Conservation (phyloP, 805 yeast species). For the Metschnikowia continentalis region DNA sequence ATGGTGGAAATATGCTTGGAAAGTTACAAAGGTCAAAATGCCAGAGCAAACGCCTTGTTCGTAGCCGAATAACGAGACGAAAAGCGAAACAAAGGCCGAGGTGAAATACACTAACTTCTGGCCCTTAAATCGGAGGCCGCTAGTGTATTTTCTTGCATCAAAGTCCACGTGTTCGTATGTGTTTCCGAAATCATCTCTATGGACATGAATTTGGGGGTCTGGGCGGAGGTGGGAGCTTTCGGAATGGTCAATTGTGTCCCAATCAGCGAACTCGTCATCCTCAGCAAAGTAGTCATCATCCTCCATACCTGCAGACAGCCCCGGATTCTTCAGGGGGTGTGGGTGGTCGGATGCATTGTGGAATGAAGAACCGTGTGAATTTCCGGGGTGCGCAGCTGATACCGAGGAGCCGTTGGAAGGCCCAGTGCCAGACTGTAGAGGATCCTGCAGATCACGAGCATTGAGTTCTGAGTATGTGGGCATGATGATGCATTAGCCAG, state of each 20-base stretch:
- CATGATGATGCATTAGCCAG: constrained; percentile 1
- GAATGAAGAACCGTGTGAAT: not conserved
- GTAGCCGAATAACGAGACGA: constrained; percentile 30
- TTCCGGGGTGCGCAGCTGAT: not conserved
- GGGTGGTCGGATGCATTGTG: not conserved
- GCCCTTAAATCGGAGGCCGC: constrained; percentile 34
- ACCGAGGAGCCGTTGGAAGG: not conserved
- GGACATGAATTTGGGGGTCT: not conserved
- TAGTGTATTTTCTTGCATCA: constrained; percentile 31
- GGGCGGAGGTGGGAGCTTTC: constrained; percentile 10
- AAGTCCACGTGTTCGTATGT: constrained; percentile 35
- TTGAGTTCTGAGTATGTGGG: not conserved
- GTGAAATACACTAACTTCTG: constrained; percentile 39
- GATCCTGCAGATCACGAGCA: not conserved
- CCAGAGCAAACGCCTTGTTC: constrained; percentile 87
- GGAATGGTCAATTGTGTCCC: constrained; percentile 13
- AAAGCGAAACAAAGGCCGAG: constrained; percentile 42
- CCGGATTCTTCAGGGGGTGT: no score
- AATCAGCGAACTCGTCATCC: constrained; percentile 13
- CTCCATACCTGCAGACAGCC: not conserved
- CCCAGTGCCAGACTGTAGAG: not conserved
- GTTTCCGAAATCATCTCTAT: constrained; percentile 32
- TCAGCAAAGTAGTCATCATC: constrained; percentile 1
- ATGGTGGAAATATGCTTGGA: constrained; percentile 37
- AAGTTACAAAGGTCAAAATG: constrained; percentile 68